Base-by-base conservation (phyloP, 2,329 filamentous ascomycete genomes). In the Xylaria digitata region DNA sequence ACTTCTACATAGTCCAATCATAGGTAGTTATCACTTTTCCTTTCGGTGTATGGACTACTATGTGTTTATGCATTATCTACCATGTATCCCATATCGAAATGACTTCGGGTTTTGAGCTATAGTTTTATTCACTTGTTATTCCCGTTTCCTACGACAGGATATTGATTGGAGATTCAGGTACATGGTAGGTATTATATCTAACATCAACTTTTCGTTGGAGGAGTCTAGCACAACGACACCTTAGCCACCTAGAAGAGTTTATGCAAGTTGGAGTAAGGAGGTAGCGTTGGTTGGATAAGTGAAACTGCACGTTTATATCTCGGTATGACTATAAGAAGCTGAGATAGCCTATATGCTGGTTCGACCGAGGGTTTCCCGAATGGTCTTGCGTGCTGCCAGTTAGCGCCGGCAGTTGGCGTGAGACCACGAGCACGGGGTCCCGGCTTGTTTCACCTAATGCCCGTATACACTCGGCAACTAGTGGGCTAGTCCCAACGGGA, bases 401-500 rank as follows among this genome's bases (percentile, higher is more conserved):
- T 46, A 48, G 43, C 43, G 30, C 56, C 56, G 43, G 30, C n/a
- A 59, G 30, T 57, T 23, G 43, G 11, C 13, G 37, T 34, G n/a
- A 21, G 48, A 11, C 17, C 1, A 40, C 11, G 7, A 23, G 6
- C 48, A 21, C 46, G 58, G 48, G 17, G 21, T 42, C 32, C 48
- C 58, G 48, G 37, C 26, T 21, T 19, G 43, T 61, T 43, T 53
- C 23, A 45, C 48, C 53, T 30, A 19, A n/a, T 26, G 26, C 13
- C 43, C 30, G 55, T 56, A n/a, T 17, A 55, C 15, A 21, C 32
- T 37, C 26, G 42, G 55, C 17, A 48, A 17, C 42, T 40, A 40
- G 42, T 48, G 56, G 43, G 45, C 17, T 49, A 54, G 61, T 37
- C n/a, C 42, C 32, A 54, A 48, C 55, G 55, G 54, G 40, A 26